Conservation (phyloP, 1,284 basidiomycete genomes). For the Trichosporon faecale region DNA sequence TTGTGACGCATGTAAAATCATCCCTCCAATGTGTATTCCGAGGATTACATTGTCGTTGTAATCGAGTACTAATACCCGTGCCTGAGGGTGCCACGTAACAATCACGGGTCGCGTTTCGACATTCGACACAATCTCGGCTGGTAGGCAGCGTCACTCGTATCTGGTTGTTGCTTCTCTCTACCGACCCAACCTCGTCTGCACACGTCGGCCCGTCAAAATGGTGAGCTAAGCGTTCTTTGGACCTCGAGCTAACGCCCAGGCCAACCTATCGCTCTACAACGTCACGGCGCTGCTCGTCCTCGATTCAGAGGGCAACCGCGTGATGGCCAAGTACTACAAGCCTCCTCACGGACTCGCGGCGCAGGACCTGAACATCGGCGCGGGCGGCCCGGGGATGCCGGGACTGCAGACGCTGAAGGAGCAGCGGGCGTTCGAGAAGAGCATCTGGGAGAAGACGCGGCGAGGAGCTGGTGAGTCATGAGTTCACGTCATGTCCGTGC, state of each 20-base stretch:
- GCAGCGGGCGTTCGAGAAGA: constrained; percentile 92
- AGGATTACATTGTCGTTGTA: neutral
- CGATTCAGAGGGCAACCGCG: constrained; percentile 89
- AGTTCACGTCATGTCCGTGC: neutral
- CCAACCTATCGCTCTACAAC: constrained; percentile 82
- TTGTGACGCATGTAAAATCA: constrained; percentile 8
- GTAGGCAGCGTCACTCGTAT: neutral
- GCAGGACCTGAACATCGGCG: constrained; percentile 53
- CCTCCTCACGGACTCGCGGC: constrained; percentile 57
- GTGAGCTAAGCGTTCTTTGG: neutral
- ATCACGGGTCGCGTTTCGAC: constrained; percentile 10
- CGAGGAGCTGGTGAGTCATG: constrained; percentile 71
- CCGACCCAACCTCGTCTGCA: neutral
- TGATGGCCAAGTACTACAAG: constrained; percentile 90
- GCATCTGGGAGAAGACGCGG: constrained; percentile 90
- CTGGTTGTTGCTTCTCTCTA: neutral
- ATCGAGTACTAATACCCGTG: neutral
- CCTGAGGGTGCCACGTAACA: constrained; percentile 10
- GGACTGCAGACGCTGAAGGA: constrained; percentile 70
- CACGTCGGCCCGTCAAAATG: neutral
- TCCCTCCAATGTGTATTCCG: neutral
- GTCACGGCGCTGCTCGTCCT: constrained; percentile 84
- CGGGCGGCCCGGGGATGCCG: constrained; percentile 44
- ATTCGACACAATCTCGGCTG: neutral
- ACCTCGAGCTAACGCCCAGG: constrained; percentile 37